Conservation (phyloP, 2,329 filamentous ascomycete species). For the Celoporthe dispersa region DNA sequence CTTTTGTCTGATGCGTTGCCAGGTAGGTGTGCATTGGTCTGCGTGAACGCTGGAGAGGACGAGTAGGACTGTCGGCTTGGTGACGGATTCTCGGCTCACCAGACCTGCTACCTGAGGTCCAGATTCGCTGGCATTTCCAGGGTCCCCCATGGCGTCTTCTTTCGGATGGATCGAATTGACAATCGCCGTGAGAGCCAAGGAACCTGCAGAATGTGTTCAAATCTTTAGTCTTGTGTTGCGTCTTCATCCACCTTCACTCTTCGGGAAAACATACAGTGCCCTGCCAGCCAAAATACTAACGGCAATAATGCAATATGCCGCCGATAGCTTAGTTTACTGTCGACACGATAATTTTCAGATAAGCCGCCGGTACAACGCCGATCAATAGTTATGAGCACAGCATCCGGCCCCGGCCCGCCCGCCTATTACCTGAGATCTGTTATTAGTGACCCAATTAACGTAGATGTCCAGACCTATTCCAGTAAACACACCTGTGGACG, state of each 20-base stretch:
- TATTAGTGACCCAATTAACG: background rate
- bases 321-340: background rate
- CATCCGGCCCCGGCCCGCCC: background rate
- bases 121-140: background rate
- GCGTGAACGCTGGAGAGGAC: conserved; percentile 26
- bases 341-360: background rate
- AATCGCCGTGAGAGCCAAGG: background rate
- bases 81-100: background rate
- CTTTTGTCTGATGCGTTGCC: conserved; percentile 21
- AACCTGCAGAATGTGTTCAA: background rate
- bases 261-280: background rate
- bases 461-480: background rate
- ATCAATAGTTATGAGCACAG: background rate
- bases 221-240: background rate
- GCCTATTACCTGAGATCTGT: background rate
- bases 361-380: background rate
- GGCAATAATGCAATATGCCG: background rate
- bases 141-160: background rate
- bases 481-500: background rate
- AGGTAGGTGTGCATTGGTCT: conserved; percentile 23
- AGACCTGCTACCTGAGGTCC: background rate
- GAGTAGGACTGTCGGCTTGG: conserved; percentile 28
- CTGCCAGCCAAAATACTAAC: background rate
- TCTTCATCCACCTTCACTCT: background rate
- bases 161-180: background rate